These are phyloP conservation scores for Jacaranda mimosifolia DNA, from an alignment of 257 asterid genomes.

Conservation along the genomic window DNA sequence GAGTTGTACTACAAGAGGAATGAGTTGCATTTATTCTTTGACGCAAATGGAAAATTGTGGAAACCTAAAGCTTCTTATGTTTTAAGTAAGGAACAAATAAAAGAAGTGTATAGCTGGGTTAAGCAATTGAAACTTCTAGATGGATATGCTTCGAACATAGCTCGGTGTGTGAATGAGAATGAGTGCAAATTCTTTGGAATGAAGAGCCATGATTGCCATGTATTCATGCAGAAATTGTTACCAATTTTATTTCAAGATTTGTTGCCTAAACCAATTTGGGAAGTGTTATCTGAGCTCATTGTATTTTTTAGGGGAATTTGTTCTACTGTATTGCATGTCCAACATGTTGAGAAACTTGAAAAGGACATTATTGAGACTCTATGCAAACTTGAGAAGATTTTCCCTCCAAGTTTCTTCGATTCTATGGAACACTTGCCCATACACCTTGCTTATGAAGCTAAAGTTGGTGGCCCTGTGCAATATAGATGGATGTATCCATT, in stretches of 20 bases:
- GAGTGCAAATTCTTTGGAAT: neutral
- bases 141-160: conserved; percentile 10
- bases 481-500: neutral
- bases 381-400: conserved; percentile 2
- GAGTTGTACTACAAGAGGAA: too few relatives aligned
- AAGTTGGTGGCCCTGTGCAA: neutral
- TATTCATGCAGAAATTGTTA: neutral
- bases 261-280: neutral
- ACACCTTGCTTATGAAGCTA: neutral
- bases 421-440: neutral
- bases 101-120: neutral
- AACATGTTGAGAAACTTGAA: neutral
- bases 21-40: too few relatives aligned
- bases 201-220: conserved; percentile 19
- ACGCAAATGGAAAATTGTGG: neutral
- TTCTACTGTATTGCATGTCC: neutral
- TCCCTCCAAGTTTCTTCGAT: neutral
- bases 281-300: neutral
- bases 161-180: conserved; percentile 11
- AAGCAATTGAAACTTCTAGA: neutral
- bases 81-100: neutral
- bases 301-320: conserved; percentile 3
- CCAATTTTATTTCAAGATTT: conserved; percentile 15
- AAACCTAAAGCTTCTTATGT: neutral
- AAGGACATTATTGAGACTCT: neutral